phyloP scores from a whole-genome alignment of 805 yeast genomes.

The Nakazawaea anatomiae region DNA sequence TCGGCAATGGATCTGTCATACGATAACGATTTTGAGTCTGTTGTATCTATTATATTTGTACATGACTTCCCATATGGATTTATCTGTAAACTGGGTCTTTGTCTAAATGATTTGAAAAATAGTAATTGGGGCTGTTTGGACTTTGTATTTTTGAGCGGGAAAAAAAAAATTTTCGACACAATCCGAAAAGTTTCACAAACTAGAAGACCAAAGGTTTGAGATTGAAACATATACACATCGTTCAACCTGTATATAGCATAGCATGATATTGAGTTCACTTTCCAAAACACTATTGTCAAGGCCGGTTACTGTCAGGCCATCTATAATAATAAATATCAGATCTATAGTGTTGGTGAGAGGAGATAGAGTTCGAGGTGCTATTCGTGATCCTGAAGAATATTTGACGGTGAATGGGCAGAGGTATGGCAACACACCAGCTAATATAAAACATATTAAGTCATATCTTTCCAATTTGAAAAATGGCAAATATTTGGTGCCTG shows the following conservation, averaged over 20 bases:
- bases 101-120: too few relatives aligned
- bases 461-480: conserved; percentile 30
- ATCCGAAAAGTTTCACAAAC: not conserved
- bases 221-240: not conserved
- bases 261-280: not conserved
- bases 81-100: too few relatives aligned
- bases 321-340: conserved; percentile 4
- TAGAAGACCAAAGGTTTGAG: not conserved
- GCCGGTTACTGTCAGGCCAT: not conserved
- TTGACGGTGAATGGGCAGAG: conserved; percentile 43
- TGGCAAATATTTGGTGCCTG: conserved; percentile 47
- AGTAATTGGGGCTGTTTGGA: not conserved
- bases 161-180: conserved; percentile 7
- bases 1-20: not conserved
- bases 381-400: conserved; percentile 62
- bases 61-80: too few relatives aligned
- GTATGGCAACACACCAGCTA: conserved; percentile 47
- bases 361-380: conserved; percentile 62
- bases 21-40: not conserved
- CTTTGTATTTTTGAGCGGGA: too few relatives aligned
- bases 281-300: not conserved
- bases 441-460: conserved; percentile 41
- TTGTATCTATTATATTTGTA: too few relatives aligned
- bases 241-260: not conserved
- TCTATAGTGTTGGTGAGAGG: conserved; percentile 39